Base-by-base conservation (phyloP, 2,329 filamentous ascomycete species). In the Xylariaceae sp. region DNA sequence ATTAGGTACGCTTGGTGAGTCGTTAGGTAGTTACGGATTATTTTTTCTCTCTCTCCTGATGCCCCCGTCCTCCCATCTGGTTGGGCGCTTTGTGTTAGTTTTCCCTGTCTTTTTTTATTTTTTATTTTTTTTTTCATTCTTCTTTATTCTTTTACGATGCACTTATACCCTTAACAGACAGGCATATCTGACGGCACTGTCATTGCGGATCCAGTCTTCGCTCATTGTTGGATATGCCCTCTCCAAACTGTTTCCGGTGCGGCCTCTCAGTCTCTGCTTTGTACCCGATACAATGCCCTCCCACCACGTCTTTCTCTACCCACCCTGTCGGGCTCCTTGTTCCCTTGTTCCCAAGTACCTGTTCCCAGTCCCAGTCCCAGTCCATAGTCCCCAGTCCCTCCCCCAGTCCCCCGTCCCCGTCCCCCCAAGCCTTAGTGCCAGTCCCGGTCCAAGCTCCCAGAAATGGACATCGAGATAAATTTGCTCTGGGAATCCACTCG, bases 201-300 rank as follows among this genome's bases (percentile, higher is more conserved):
- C 64, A 66, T 58, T 64, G 50, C 61, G 62, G 64, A 63, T 57
- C 56, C 64, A 67, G 65, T 65, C 62, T 64, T 53, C 55, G 53
- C 63, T 64, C 64, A 65, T 64, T 69, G 68, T 64, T 64, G 65
- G 64, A 63, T 62, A 55, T 62, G 59, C 51, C 60, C 62, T 56
- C 59, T 53, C 59, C 61, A 61, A 52, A 39, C 2, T 23, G 23
- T 13, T 41, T 54, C 51, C 18, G 58, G 59, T 61, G 59, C 61
- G 4, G 9, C 8, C 37, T 41, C 37, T 41, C 37, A 3, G 23
- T 41, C 37, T 41, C 53, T 59, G 61, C 62, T 63, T 59, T 63
- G 49, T 51, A 45, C 41, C 10, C 41, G 9, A 41, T 41, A 41
- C 37, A 41, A 41, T 45, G n/a, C 41, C 41, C 5, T 18, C n/a